A percentile compares a stretch with the other conserved stretches of the same genome.
These are phyloP conservation scores for Trichoderma atrobrunneum DNA, from an alignment of 2,329 filamentous ascomycete species.

Conservation along the genomic window DNA sequence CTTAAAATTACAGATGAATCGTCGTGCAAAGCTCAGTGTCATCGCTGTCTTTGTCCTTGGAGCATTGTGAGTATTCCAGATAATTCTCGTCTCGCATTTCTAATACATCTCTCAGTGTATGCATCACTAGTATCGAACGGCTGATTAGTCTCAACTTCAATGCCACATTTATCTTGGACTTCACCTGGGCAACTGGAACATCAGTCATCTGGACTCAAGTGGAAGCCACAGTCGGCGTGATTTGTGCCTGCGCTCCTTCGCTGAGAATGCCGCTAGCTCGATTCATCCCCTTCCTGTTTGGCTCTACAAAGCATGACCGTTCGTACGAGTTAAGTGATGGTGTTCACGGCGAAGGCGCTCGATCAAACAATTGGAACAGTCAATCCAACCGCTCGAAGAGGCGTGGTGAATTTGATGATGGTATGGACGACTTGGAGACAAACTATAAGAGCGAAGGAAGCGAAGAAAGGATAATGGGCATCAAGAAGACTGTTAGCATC, in stretches of 20 bases:
- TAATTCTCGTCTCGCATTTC: not conserved
- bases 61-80: not conserved
- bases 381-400: not conserved
- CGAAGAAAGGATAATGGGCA: slow-evolving; percentile 6
- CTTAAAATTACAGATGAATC: slow-evolving; percentile 8
- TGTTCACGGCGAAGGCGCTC: not conserved
- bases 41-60: slow-evolving; percentile 8
- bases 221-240: slow-evolving; percentile 9
- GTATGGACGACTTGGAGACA: not conserved
- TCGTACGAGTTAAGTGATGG: slow-evolving; percentile 4
- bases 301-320: not conserved
- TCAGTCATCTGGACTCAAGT: slow-evolving; percentile 14
- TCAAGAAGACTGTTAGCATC: slow-evolving; percentile 12
- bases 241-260: slow-evolving; percentile 9
- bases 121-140: slow-evolving; percentile 1
- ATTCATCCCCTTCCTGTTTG: not conserved
- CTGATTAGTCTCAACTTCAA: slow-evolving; percentile 13
- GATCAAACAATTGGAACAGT: slow-evolving; percentile 2
- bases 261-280: slow-evolving; percentile 1
- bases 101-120: slow-evolving; percentile 8
- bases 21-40: slow-evolving; percentile 1
- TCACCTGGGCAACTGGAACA: slow-evolving; percentile 5
- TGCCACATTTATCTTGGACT: slow-evolving; percentile 2
- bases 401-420: not conserved
- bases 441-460: slow-evolving; percentile 3